Percentiles rank a stretch among this genome's conserved stretches.
These are phyloP conservation scores for Phanerodontia chrysosporium DNA, from an alignment of 768 basidiomycete species.

Conservation along the genomic window DNA sequence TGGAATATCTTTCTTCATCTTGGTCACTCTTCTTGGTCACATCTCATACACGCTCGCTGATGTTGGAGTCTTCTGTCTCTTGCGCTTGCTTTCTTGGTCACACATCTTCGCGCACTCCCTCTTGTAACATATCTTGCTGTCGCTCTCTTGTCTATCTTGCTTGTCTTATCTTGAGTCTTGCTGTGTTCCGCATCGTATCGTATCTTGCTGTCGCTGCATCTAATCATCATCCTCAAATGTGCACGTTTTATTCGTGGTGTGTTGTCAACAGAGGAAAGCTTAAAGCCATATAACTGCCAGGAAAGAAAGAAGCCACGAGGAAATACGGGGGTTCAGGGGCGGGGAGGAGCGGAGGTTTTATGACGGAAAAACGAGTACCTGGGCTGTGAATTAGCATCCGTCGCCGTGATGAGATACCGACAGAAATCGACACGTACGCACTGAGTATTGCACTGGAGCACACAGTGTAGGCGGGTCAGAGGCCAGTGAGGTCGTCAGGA, in stretches of 20 bases:
- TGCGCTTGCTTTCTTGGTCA: background rate
- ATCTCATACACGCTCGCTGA: background rate
- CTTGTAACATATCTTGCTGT: background rate
- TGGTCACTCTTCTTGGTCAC: background rate
- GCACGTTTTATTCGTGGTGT: background rate
- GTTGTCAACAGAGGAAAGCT: background rate
- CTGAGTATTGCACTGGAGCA: too few species aligned
- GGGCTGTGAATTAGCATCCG: background rate
- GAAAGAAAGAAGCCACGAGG: background rate
- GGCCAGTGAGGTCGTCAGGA: background rate
- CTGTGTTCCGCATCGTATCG: background rate
- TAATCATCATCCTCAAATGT: background rate
- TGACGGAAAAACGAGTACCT: background rate
- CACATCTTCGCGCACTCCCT: background rate
- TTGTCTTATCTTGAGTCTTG: background rate
- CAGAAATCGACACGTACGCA: background rate
- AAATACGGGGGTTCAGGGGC: background rate
- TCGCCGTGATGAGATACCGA: background rate
- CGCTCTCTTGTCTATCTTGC: background rate
- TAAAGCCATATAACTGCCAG: background rate
- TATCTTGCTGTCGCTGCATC: background rate
- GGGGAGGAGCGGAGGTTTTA: background rate
- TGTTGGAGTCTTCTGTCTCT: background rate
- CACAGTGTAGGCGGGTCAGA: background rate
- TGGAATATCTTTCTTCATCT: background rate